Percentiles rank a stretch among this genome's conserved stretches.
These are phyloP conservation scores for Xylariaceae sp. DNA, from an alignment of 2,329 filamentous ascomycete genomes.

Conservation along the genomic window DNA sequence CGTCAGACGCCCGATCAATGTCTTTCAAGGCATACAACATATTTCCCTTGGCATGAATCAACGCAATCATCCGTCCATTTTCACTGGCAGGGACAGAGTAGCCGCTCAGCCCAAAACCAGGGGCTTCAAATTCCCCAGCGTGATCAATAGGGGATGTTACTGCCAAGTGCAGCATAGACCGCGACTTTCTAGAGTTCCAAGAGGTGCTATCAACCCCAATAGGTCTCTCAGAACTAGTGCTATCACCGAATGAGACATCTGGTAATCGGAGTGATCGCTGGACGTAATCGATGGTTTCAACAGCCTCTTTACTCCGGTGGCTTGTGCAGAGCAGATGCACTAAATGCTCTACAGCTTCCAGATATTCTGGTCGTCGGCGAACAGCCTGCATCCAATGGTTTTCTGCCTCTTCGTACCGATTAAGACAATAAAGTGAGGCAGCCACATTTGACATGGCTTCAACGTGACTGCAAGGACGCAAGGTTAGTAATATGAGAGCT, in stretches of 20 bases:
- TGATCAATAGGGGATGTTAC: conserved; percentile 16
- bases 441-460: conserved; percentile 95
- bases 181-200: conserved; percentile 12
- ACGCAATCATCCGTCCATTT: conserved; percentile 89
- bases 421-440: conserved; percentile 83
- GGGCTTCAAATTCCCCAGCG: conserved; percentile 25
- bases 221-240: conserved; percentile 5
- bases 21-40: conserved; percentile 93
- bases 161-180: conserved; percentile 16
- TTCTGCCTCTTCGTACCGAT: conserved; percentile 82
- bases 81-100: conserved; percentile 85
- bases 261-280: conserved; percentile 71
- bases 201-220: conserved; percentile 14
- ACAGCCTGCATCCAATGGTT: conserved; percentile 86
- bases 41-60: conserved; percentile 97
- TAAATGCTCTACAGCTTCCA: conserved; percentile 94
- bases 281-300: conserved; percentile 84
- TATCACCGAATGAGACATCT: conserved; percentile 42
- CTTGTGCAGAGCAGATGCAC: conserved; percentile 84
- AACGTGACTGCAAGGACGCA: conserved; percentile 67
- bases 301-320: conserved; percentile 81
- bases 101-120: conserved; percentile 75
- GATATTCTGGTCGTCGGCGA: conserved; percentile 80
- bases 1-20: conserved; percentile 77
- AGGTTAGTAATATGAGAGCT: conserved; percentile 6